Evolutionary conservation across 2,329 filamentous ascomycete genomes (phyloP).

Genomic region (Sordariomycetes sp.): DNA sequence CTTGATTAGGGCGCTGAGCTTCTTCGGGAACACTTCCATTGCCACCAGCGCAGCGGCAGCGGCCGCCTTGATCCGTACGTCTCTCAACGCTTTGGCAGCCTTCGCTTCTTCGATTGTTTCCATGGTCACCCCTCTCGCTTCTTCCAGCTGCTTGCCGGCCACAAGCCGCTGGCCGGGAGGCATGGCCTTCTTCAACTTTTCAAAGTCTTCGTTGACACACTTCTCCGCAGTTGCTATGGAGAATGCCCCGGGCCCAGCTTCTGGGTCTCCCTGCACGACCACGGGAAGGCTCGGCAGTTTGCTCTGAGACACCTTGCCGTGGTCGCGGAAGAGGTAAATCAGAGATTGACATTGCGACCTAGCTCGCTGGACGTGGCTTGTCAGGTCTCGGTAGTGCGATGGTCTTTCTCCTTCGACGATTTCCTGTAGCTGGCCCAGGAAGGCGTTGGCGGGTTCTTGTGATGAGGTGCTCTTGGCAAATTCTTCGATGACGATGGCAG

Average conservation of each 20-base stretch:
- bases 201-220: constrained; percentile 75
- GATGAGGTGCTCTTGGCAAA: constrained; percentile 53
- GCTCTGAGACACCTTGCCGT: constrained; percentile 66
- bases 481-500: constrained; percentile 79
- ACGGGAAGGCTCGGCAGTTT: constrained; percentile 76
- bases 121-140: constrained; percentile 61
- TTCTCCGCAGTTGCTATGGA: constrained; percentile 81
- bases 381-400: constrained; percentile 75
- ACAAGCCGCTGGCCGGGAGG: constrained; percentile 81
- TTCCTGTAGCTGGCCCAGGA: constrained; percentile 54
- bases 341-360: constrained; percentile 86
- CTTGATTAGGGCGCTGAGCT: constrained; percentile 86
- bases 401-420: constrained; percentile 78
- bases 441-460: constrained; percentile 37
- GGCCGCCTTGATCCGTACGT: constrained; percentile 76
- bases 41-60: constrained; percentile 82
- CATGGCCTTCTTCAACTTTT: constrained; percentile 79
- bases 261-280: constrained; percentile 84
- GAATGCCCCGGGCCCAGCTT: constrained; percentile 88
- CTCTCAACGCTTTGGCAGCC: constrained; percentile 66
- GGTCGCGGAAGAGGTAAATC: constrained; percentile 83
- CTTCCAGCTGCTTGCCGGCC: constrained; percentile 65
- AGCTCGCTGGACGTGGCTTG: constrained; percentile 80
- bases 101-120: constrained; percentile 72
- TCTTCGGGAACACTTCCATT: constrained; percentile 83